Base-by-base conservation (phyloP, 2,329 filamentous ascomycete genomes). In the Penicillium fuscoglaucum region DNA sequence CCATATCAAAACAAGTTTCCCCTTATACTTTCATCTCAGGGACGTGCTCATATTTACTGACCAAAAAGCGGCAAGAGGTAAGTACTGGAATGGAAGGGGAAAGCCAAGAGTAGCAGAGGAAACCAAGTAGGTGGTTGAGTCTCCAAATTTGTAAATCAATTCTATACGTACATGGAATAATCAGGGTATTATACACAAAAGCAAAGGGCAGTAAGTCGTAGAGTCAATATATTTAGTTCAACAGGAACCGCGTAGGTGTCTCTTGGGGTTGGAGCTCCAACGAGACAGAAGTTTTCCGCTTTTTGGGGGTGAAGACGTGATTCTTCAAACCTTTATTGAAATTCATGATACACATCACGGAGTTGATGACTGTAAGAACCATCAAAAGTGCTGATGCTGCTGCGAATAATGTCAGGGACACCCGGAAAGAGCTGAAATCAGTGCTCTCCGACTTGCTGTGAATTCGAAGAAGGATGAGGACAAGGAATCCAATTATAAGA, bases 241-340 rank as follows among this genome's bases (percentile, higher is more conserved):
- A 45, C 35, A 57, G 17, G 43, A 57, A 57, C 28, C 55, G 55
- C 10, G 55, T 47, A 33, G 55, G 43, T 47, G 35, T 35, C 33
- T 53, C 55, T 26, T 53, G 49, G 4, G 43, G 31, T 40, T 55
- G 26, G 17, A 57, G 55, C 15, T 57, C 55, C 19, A 57, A 41
- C 6, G 55, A 29, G 43, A 53, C 41, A 17, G 47, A 52, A 2
- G 17, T 28, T 24, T 57, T 57, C 19, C 49, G 19, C 15, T 53
- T 57, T 28, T 41, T 47, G 29, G 55, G 33, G 8, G 41, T 17
- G 1, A 41, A 43, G 17, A 53, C 10, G 12, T 65, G 59, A 17
- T 58, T 39, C 6, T 65, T 66, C 41, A 66, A 43, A 13, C 64
- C 64, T 48, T 66, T 66, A 13, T 57, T 52, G 24, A 66, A 66